Percentiles rank a stretch among this genome's conserved stretches.
phyloP scores from a whole-genome alignment of 179 eudicot species.

The Carnegiea gigantea region DNA sequence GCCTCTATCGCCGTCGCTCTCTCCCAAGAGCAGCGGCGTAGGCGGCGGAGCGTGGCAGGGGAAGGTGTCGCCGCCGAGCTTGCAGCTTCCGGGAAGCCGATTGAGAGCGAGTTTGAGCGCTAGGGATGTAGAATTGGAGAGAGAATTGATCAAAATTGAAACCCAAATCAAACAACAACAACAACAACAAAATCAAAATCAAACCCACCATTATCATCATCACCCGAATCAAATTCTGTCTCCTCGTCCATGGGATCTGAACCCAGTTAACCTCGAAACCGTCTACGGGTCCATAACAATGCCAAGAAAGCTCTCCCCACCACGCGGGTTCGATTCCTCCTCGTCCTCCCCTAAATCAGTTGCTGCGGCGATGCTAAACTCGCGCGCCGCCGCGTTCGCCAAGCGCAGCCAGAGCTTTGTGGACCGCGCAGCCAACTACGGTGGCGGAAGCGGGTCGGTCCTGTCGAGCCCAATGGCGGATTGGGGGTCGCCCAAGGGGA shows the following conservation, averaged over 20 bases:
- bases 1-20: slow-evolving; percentile 37
- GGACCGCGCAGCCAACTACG: slow-evolving; percentile 38
- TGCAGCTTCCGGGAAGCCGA: slow-evolving; percentile 42
- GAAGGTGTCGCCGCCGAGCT: slow-evolving; percentile 31
- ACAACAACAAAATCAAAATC: slow-evolving; percentile 27
- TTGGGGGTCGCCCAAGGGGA: slow-evolving; percentile 78
- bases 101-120: slow-evolving; percentile 44
- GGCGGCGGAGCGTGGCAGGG: slow-evolving; percentile 34
- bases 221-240: slow-evolving; percentile 25
- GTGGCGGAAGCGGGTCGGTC: slow-evolving; percentile 10
- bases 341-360: slow-evolving; percentile 38
- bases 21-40: slow-evolving; percentile 30
- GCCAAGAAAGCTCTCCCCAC: slow-evolving; percentile 22
- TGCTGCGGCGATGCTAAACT: slow-evolving; percentile 75
- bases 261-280: slow-evolving; percentile 26
- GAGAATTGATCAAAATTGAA: slow-evolving; percentile 39
- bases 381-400: slow-evolving; percentile 67
- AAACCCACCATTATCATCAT: background rate
- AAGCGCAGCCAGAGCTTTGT: slow-evolving; percentile 83
- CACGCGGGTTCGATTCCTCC: slow-evolving; percentile 39
- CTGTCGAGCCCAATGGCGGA: slow-evolving; percentile 42
- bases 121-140: slow-evolving; percentile 39
- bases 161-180: slow-evolving; percentile 29
- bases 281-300: slow-evolving; percentile 23
- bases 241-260: slow-evolving; percentile 29